Percentiles rank a stretch among this genome's conserved stretches.
Evolutionary conservation across 805 yeast genomes (phyloP).

Genomic region (Komagataella pastoris): DNA sequence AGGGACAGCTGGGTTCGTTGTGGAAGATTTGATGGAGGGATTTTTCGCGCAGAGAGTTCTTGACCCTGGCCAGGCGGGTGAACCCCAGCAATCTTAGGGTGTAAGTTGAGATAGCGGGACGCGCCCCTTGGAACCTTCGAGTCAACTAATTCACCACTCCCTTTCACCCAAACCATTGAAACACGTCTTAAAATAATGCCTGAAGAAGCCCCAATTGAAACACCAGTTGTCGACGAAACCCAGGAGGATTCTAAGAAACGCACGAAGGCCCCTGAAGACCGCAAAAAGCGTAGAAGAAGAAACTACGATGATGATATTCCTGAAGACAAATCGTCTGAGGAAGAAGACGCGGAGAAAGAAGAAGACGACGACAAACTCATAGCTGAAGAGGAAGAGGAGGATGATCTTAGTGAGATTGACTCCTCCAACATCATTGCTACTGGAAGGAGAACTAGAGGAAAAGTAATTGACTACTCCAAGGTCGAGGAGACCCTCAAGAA

Average conservation of each 20-base stretch:
- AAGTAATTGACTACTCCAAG: conserved; percentile 71
- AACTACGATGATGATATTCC: conserved; percentile 44
- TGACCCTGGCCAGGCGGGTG: not conserved
- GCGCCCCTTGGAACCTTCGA: not conserved
- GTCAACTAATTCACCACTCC: not conserved
- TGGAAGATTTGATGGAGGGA: not conserved
- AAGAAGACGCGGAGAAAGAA: conserved; percentile 21
- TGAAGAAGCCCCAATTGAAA: conserved; percentile 6
- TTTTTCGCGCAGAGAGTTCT: not conserved
- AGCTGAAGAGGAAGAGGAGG: conserved; percentile 61
- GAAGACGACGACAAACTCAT: conserved; percentile 38
- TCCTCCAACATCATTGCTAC: conserved; percentile 69
- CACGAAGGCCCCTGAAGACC: conserved; percentile 10
- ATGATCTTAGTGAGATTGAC: conserved; percentile 70
- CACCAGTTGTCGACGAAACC: conserved; percentile 8
- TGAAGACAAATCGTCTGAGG: conserved; percentile 29
- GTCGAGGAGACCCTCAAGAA: conserved; percentile 60
- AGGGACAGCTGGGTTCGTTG: not conserved
- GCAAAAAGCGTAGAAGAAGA: conserved; percentile 43
- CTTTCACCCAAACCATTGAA: not conserved
- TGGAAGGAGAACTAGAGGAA: conserved; percentile 86
- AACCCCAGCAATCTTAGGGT: not conserved
- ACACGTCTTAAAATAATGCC: conserved; percentile 1
- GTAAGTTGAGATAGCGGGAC: not conserved
- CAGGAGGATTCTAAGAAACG: conserved; percentile 6